Evolutionary conservation across 495 filamentous ascomycete genomes (phyloP).

Genomic region (Aspergillus kassunensis): DNA sequence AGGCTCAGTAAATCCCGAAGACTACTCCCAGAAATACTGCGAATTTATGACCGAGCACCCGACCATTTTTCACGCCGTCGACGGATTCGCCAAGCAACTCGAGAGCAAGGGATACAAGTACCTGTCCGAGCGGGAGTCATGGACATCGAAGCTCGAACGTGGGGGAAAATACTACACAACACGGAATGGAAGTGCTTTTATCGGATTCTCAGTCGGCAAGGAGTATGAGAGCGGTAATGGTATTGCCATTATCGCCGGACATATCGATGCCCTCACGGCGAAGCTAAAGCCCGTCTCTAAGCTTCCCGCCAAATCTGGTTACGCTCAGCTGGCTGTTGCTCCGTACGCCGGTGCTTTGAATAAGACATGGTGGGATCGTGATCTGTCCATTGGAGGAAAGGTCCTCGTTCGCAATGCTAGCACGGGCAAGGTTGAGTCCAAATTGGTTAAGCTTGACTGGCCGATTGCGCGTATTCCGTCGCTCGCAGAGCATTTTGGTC

Average conservation of each 20-base stretch:
- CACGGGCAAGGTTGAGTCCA: constrained; percentile 74
- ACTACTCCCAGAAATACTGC: constrained; percentile 79
- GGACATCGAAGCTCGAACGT: constrained; percentile 67
- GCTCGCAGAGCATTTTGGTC: constrained; percentile 89
- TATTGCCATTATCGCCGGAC: constrained; percentile 73
- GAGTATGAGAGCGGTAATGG: constrained; percentile 85
- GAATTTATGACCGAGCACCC: constrained; percentile 87
- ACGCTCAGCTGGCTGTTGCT: constrained; percentile 84
- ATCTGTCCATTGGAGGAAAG: constrained; percentile 83
- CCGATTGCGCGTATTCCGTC: constrained; percentile 92
- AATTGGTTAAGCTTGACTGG: constrained; percentile 87
- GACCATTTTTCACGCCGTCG: constrained; percentile 86
- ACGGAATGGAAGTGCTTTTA: constrained; percentile 79
- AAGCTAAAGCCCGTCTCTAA: constrained; percentile 85
- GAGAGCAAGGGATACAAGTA: constrained; percentile 66
- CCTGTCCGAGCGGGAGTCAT: constrained; percentile 74
- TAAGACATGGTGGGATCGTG: constrained; percentile 90
- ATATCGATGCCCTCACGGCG: constrained; percentile 88
- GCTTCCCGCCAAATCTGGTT: constrained; percentile 75
- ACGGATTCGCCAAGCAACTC: constrained; percentile 68
- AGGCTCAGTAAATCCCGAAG: constrained; percentile 39
- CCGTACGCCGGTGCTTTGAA: constrained; percentile 87
- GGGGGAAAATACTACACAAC: constrained; percentile 87
- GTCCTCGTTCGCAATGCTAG: constrained; percentile 73
- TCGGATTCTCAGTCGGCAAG: constrained; percentile 82